A percentile compares a stretch with the other conserved stretches of the same genome.
Conservation (phyloP, 2,329 filamentous ascomycete species). For the Cladosporium sp. region DNA sequence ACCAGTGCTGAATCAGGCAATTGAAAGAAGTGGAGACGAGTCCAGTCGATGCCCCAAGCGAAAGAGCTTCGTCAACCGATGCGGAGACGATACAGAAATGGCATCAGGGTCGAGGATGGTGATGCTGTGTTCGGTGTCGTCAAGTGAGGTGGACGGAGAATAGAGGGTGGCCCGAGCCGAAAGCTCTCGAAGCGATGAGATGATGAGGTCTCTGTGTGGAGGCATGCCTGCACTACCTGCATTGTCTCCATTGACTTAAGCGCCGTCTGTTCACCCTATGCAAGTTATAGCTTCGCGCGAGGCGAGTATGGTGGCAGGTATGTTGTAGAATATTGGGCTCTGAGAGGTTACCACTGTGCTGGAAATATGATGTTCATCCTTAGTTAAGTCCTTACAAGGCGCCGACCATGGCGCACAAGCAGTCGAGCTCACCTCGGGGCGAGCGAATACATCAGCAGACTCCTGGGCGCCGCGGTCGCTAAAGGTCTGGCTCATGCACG, state of each 20-base stretch:
- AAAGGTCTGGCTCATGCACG: too few relatives aligned
- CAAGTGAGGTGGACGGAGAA: background rate
- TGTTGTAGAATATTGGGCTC: background rate
- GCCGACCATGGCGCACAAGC: too few relatives aligned
- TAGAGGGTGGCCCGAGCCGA: background rate
- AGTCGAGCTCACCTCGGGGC: too few relatives aligned
- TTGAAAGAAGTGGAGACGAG: background rate
- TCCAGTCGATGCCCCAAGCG: background rate
- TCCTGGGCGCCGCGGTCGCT: too few relatives aligned
- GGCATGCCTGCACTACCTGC: background rate
- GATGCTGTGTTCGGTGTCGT: background rate
- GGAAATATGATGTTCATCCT: background rate
- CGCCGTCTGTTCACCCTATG: background rate
- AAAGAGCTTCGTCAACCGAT: background rate
- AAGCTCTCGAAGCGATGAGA: background rate
- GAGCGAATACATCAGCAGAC: too few relatives aligned
- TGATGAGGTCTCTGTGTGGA: too few relatives aligned
- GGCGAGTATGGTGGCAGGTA: too few relatives aligned
- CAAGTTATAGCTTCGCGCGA: too few relatives aligned
- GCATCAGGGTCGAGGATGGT: background rate
- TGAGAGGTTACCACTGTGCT: background rate
- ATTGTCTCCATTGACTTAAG: conserved; percentile 3
- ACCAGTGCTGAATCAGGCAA: background rate
- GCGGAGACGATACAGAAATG: background rate
- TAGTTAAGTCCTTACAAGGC: too few relatives aligned